Percentiles rank a stretch among this genome's conserved stretches.
phyloP scores from a whole-genome alignment of 1,284 basidiomycete species.

The Apiotrichum porosum region DNA sequence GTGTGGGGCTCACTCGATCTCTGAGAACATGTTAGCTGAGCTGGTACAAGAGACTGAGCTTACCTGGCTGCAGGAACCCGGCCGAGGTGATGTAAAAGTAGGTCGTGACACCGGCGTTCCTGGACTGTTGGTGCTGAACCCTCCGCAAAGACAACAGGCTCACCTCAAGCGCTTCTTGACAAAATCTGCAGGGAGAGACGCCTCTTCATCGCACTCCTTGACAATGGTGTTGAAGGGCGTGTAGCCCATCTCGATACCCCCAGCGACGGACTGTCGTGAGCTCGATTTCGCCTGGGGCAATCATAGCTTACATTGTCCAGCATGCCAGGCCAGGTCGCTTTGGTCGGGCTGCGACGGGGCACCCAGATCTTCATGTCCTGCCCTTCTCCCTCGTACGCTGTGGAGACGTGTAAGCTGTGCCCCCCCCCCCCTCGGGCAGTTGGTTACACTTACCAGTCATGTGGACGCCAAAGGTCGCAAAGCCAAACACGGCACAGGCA shows the following conservation, averaged over 20 bases:
- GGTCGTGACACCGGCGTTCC: slow-evolving; percentile 38
- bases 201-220: slow-evolving; percentile 92
- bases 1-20: slow-evolving; percentile 26
- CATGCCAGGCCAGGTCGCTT: slow-evolving; percentile 65
- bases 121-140: slow-evolving; percentile 3
- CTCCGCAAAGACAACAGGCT: slow-evolving; percentile 45
- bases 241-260: slow-evolving; percentile 64
- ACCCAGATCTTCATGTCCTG: slow-evolving; percentile 69
- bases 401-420: slow-evolving; percentile 1
- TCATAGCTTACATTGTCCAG: slow-evolving; percentile 22
- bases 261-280: slow-evolving; percentile 50
- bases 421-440: not conserved
- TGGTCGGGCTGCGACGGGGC: slow-evolving; percentile 75
- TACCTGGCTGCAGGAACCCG: slow-evolving; percentile 73
- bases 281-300: too few relatives aligned
- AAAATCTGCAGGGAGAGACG: slow-evolving; percentile 63
- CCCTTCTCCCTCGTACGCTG: slow-evolving; percentile 42
- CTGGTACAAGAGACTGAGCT: slow-evolving; percentile 2
- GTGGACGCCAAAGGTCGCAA: slow-evolving; percentile 67
- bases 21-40: slow-evolving; percentile 9
- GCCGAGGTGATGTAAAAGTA: slow-evolving; percentile 59
- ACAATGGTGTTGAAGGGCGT: slow-evolving; percentile 68
- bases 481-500: slow-evolving; percentile 72
- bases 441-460: slow-evolving; percentile 32
- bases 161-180: slow-evolving; percentile 58